Percentiles rank a stretch among this genome's conserved stretches.
These are phyloP conservation scores for Ailanthus altissimus DNA, from an alignment of 345 rosid species.

Conservation along the genomic window DNA sequence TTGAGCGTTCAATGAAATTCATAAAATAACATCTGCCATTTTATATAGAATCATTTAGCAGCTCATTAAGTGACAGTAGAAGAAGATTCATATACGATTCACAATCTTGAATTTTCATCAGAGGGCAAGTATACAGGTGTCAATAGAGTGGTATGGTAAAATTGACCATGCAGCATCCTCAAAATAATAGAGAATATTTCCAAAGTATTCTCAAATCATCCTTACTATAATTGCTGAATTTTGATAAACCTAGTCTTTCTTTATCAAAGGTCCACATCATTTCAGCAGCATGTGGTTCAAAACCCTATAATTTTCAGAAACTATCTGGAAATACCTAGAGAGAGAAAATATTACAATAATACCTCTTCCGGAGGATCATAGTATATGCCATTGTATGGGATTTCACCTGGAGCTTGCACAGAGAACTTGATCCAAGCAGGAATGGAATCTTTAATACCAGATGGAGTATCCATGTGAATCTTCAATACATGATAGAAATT, in stretches of 20 bases:
- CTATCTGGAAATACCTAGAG: conserved; percentile 12
- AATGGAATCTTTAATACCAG: conserved; percentile 93
- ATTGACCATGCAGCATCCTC: not conserved
- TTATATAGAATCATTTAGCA: not conserved
- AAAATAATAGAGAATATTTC: not conserved
- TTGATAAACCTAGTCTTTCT: conserved; percentile 1
- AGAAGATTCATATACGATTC: not conserved
- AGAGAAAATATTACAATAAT: conserved; percentile 14
- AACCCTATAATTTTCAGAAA: conserved; percentile 8
- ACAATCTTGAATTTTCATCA: not conserved
- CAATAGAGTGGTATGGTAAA: not conserved
- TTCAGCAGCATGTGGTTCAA: not conserved
- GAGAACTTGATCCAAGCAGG: conserved; percentile 99
- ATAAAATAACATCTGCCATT: not conserved
- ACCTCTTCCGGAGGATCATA: conserved; percentile 97
- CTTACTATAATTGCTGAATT: not conserved
- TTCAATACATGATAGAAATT: conserved; percentile 33
- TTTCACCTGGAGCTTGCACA: conserved; percentile 93
- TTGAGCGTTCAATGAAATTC: not conserved
- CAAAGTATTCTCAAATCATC: conserved; percentile 14
- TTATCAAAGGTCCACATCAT: conserved; percentile 14
- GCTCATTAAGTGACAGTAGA: not conserved
- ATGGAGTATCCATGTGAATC: conserved; percentile 95
- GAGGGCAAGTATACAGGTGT: not conserved
- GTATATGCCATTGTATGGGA: conserved; percentile 91